Evolutionary conservation across 306 rosid genomes (phyloP), one percentile per base, ranked within the genome.

Genomic region (Quercus agrifolia): DNA sequence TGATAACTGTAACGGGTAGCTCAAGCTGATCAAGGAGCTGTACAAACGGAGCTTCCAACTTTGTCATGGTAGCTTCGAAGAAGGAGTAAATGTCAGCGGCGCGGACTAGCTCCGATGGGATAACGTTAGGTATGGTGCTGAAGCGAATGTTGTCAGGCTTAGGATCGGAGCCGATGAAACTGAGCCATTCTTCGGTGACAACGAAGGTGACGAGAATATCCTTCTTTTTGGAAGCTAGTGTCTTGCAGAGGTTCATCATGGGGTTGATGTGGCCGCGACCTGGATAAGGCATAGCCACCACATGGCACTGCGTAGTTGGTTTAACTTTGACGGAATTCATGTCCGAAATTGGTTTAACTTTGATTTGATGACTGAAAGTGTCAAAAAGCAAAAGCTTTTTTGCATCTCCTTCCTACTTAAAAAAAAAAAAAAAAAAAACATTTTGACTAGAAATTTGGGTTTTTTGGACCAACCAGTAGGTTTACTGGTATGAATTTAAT

Each of bases 241-340:
- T 8, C 5, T 68, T 58, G 81, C 87, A 76, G 77, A 85, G 72
- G 91, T 81, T 89, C 74, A 85, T 77, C 83, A 81, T 71, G 33
- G 91, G 85, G 80, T 85, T 89, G 54, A 87, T 51, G 82, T 78
- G 91, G 78, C 91, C 89, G 2, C 88, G 75, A 2, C 78, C 86
- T 0, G 93, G 88, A 74, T 80, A 85, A 2, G 87, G 86, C 70
- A 85, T 70, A 4, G 88, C 90, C 67, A 85, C 85, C 17, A 41
- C 46, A 8, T 13, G 15, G 82, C 76, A 57, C 13, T 13, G 3
- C 2, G 9, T 3, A 11, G 31, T 63, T 31, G 56, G 38, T 5
- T 74, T 9, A 1, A 28, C 27, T 27, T 63, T 27, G 41, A 27
- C n/a, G 69, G 69, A 2, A 28, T 63, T 35, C 38, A 63, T 63